phyloP scores from a whole-genome alignment of 805 yeast species.

The Candida krabiensis region DNA sequence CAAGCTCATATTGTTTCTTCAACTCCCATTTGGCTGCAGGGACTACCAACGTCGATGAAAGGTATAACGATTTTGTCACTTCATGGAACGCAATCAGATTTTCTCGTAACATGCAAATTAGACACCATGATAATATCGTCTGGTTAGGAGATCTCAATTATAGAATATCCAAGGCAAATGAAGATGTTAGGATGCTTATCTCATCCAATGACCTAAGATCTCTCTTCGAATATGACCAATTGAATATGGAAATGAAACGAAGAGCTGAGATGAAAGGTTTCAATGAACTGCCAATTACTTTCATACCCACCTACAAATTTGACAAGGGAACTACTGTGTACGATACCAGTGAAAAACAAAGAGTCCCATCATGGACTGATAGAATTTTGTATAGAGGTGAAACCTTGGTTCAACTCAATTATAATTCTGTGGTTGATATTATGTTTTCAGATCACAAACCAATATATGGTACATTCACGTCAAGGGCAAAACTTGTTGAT shows the following conservation, averaged over 20 bases:
- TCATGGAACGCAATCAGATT: slow-evolving; percentile 76
- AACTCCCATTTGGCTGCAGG: slow-evolving; percentile 97
- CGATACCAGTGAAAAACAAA: slow-evolving; percentile 87
- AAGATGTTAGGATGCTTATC: slow-evolving; percentile 63
- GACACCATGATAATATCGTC: slow-evolving; percentile 81
- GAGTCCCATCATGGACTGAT: slow-evolving; percentile 97
- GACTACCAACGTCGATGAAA: slow-evolving; percentile 71
- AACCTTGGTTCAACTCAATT: slow-evolving; percentile 59
- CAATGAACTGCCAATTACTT: slow-evolving; percentile 72
- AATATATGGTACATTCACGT: slow-evolving; percentile 75
- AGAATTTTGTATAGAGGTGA: slow-evolving; percentile 70
- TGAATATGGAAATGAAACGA: slow-evolving; percentile 67
- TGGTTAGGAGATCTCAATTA: slow-evolving; percentile 97
- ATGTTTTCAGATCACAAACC: slow-evolving; percentile 88
- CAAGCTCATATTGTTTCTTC: slow-evolving; percentile 77
- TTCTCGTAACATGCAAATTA: slow-evolving; percentile 69
- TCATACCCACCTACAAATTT: slow-evolving; percentile 89
- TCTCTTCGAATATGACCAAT: slow-evolving; percentile 73
- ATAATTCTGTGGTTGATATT: slow-evolving; percentile 61
- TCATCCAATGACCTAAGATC: slow-evolving; percentile 43
- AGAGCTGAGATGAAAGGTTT: slow-evolving; percentile 75
- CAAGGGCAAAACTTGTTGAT: slow-evolving; percentile 68
- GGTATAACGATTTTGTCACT: slow-evolving; percentile 80
- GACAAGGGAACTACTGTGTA: slow-evolving; percentile 80
- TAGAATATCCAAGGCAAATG: slow-evolving; percentile 70